Evolutionary conservation across 768 basidiomycete species (phyloP).

Genomic region (Mycena alexandri): DNA sequence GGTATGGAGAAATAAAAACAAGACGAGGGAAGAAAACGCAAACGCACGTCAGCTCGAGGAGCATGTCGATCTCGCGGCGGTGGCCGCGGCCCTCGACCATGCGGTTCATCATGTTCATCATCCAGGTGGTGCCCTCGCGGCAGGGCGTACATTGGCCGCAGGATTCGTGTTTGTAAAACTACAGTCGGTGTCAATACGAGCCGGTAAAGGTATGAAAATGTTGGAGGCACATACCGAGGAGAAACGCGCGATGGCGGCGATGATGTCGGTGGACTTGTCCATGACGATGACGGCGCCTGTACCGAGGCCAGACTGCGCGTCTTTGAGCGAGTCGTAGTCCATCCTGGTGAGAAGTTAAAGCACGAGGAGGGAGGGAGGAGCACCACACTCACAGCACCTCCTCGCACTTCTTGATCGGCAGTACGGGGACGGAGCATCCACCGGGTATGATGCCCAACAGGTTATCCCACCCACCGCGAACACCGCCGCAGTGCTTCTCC

Average conservation of each 20-base stretch:
- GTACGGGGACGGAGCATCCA: conserved; percentile 93
- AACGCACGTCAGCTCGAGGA: conserved; percentile 90
- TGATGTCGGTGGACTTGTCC: conserved; percentile 97
- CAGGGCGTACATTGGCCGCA: conserved; percentile 98
- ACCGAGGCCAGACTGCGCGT: conserved; percentile 95
- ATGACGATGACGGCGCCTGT: conserved; percentile 99
- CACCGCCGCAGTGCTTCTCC: conserved; percentile 97
- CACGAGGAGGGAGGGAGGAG: conserved; percentile 1
- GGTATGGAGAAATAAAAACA: conserved; percentile 3
- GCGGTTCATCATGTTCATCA: conserved; percentile 99
- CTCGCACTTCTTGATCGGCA: conserved; percentile 85
- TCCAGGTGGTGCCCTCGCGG: conserved; percentile 96
- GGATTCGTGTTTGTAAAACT: conserved; percentile 99
- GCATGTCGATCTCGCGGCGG: conserved; percentile 96
- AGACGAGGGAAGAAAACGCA: conserved; percentile 35
- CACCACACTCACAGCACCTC: conserved; percentile 82
- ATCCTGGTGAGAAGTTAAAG: conserved; percentile 66
- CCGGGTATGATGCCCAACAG: conserved; percentile 97
- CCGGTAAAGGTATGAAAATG: not conserved
- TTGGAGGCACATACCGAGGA: conserved; percentile 65
- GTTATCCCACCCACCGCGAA: conserved; percentile 97
- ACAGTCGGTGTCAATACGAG: conserved; percentile 10
- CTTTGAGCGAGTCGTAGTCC: conserved; percentile 98
- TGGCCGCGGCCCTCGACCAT: conserved; percentile 94
- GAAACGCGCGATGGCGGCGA: conserved; percentile 95